Evolutionary conservation across 768 basidiomycete species (phyloP).

Genomic region (Tricholomella constricta): DNA sequence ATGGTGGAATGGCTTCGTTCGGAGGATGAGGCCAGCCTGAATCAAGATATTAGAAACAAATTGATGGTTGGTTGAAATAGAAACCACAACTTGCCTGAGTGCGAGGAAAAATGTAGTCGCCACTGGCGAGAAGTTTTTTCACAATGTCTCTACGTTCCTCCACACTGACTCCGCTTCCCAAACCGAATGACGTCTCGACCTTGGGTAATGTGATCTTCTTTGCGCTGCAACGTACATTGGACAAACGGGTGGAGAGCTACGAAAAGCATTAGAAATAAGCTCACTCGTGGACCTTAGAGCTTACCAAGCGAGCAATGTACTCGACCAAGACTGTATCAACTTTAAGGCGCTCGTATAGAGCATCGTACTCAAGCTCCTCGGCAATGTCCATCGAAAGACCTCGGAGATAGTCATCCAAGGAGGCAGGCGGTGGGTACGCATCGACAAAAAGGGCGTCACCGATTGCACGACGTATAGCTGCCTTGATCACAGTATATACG

Average conservation of each 20-base stretch:
- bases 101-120: background rate
- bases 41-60: background rate
- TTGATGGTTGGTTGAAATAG: background rate
- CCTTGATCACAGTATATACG: slow-evolving; percentile 2
- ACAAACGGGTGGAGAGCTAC: slow-evolving; percentile 1
- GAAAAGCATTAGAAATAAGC: too few species aligned
- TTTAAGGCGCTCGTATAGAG: background rate
- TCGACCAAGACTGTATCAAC: too few species aligned
- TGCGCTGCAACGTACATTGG: too few species aligned
- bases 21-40: background rate
- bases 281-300: background rate
- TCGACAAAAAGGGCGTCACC: slow-evolving; percentile 4
- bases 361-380: background rate
- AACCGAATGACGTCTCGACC: background rate
- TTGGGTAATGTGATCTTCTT: slow-evolving; percentile 1
- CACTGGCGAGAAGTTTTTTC: background rate
- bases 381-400: too few species aligned
- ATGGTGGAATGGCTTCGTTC: background rate
- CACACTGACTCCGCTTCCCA: background rate
- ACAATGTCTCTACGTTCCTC: background rate
- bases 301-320: background rate
- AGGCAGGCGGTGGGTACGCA: background rate
- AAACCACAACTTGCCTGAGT: background rate
- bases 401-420: background rate
- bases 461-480: slow-evolving; percentile 5